These are phyloP conservation scores for Climacium dendroides DNA, from an alignment of 225 moss, liverwort and hornwort species.

Conservation along the genomic window DNA sequence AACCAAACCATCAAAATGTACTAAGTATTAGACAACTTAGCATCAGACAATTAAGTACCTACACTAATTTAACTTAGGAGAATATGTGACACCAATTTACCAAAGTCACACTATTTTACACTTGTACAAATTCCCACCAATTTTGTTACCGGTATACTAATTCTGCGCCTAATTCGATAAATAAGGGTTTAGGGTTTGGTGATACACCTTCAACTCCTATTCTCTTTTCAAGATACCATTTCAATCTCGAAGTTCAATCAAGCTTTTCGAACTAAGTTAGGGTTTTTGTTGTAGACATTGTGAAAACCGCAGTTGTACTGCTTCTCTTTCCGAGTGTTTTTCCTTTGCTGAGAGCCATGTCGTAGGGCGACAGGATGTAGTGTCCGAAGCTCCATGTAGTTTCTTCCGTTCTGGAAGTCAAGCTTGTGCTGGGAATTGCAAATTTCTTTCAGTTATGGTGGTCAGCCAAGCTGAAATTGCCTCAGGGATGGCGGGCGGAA, in stretches of 20 bases:
- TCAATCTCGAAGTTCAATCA: neutral
- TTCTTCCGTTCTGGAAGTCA: neutral
- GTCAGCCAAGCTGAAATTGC: neutral
- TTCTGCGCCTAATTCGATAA: neutral
- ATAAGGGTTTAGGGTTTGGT: neutral
- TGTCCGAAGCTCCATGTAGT: neutral
- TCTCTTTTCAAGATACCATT: neutral
- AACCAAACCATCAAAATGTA: accelerated
- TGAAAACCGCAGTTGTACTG: neutral
- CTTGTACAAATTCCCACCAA: neutral
- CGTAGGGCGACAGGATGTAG: neutral
- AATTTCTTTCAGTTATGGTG: neutral
- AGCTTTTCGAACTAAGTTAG: neutral
- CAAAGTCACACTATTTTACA: neutral
- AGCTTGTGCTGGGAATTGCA: neutral
- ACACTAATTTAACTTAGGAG: neutral
- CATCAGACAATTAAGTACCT: neutral
- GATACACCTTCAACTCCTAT: neutral
- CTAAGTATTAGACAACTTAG: neutral
- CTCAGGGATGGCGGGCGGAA: neutral
- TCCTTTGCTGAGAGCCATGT: too few relatives aligned
- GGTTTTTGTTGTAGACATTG: neutral
- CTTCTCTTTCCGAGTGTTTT: neutral
- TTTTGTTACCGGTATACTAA: neutral
- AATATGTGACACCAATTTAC: too few relatives aligned